Evolutionary conservation across 179 eudicot species (phyloP), one percentile per base, ranked within the genome.

Genomic region (Corrigiola litoralis): DNA sequence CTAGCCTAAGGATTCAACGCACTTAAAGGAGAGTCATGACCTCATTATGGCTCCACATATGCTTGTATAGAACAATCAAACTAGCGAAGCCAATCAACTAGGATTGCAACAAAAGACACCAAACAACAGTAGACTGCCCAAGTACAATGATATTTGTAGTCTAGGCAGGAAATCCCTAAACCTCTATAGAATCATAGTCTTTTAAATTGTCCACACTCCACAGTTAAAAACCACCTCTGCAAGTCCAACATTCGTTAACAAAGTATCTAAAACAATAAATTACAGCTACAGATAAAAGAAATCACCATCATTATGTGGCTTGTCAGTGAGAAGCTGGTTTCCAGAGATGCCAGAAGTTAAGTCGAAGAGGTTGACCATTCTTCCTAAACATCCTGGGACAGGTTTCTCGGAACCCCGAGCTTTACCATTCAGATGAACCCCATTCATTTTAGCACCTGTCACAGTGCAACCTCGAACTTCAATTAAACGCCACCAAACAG

Each of bases 291-390:
- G 23, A 51, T 56, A 63, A 7, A 36, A 65, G 18, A 72, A 72
- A 73, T 85, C 59, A 91, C 90, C 96, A 78, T 88, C 96, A 53
- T 51, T 59, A 67, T 88, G 82, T 2, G 96, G 90, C 80, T 84
- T 88, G 66, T 95, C 88, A 23, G 97, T 84, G 47, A 95, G 88
- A 34, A 86, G 83, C 75, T 73, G 78, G 68, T 88, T 85, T 63
- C 85, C 80, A 34, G 92, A 74, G 63, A 79, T 72, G 66, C 71
- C 71, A 14, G 89, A 71, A 57, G 82, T 78, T 74, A 91, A 67
- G 77, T 95, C 95, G 57, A 95, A 91, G 57, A 91, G 87, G 76
- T 91, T 85, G 54, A 84, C 96, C 95, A 95, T 85, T 82, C 87
- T 85, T 69, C 96, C 95, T 79, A 95, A 76, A 76, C 96, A 95